Base-by-base conservation (phyloP, 2,329 filamentous ascomycete species). In the Sporothrix luriei region DNA sequence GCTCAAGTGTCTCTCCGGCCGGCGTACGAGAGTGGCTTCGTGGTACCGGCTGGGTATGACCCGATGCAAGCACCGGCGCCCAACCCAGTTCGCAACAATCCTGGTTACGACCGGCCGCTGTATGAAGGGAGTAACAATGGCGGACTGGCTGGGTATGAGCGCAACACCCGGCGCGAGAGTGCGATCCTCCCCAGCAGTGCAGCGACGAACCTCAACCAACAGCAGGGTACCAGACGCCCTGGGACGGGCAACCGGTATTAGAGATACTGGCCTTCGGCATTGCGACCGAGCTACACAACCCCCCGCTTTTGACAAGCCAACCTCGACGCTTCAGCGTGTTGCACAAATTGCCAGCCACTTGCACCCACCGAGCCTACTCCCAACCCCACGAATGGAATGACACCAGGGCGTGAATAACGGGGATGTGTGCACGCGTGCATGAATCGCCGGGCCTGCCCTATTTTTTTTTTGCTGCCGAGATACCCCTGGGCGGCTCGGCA, bases 111-210 rank as follows among this genome's bases (percentile, higher is more conserved):
- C 67, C 76, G 80, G 59, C 78, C 78, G 4, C 72, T 77, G 10
- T 79, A 79, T 33, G 78, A 80, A 51, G 48, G 46, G 2, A 7
- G 11, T 16, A 74, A 26, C 57, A 73, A 75, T n/a, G 75, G 74
- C 70, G 75, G 49, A 73, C 74, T 67, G 33, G 76, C 76, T 5
- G 71, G 74, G 3, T 79, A 81, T 64, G 78, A 82, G 49, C 79
- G 79, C 67, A 75, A 76, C 48, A 72, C 59, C 52, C 82, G 86
- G 64, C 83, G 88, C 65, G 87, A 90, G 77, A 90, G 88, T 74
- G 80, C 82, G 59, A 86, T 88, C 71, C 82, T 84, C 76, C 81
- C 84, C 70, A 80, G 80, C 24, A 80, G 84, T 73, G 40, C 59
- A 14, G 76, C 79, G 66, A 78, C 82, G 74, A 81, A 82, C 33